Base-by-base conservation (phyloP, 192 early-diverging fungal genomes). In the Podila horticola region DNA sequence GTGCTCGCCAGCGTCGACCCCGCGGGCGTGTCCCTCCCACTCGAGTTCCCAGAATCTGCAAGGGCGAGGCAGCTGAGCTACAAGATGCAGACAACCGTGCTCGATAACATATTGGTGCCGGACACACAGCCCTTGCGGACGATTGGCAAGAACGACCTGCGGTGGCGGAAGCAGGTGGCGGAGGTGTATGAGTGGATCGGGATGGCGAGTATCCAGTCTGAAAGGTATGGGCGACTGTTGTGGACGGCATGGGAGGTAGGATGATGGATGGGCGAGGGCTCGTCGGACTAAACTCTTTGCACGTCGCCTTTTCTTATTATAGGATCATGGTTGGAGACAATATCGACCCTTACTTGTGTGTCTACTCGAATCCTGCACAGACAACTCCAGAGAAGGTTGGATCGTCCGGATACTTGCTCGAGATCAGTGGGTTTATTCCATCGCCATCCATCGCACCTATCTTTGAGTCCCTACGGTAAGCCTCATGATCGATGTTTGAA, bases 131-230 rank as follows among this genome's bases (percentile, higher is more conserved):
- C 45, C 5, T 74, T 86, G 30, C 69, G 83, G n/a, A 75, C 65
- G 24, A 82, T 71, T 49, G 70, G 71, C 17, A 72, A 70, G 58
- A 72, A 84, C 30, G 62, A 84, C 28, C 57, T 64, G 34, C 58
- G 62, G 24, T 84, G 85, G 83, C 69, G 62, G 31, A 63, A 52
- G 34, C 57, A 71, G 24, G 83, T 77, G 9, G 22, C 69, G 2
- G 81, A 75, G 3, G 49, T 86, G 8, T 86, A 82, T 38, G 83
- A 86, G 58, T 86, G 85, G 85, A 72, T 86, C 36, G 85, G 85
- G 15, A 68, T 86, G 72, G 65, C 64, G 26, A 29, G 70, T 10
- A 64, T 84, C 36, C 66, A 83, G 64, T 69, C 83, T 9, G 71
- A 74, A 24, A 75, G 85, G 85, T 84, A n/a, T n/a, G n/a, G n/a